Evolutionary conservation across 352 stramenopile genomes (phyloP), one percentile per base, ranked within the genome.

Genomic region (Pythium rishiriense): DNA sequence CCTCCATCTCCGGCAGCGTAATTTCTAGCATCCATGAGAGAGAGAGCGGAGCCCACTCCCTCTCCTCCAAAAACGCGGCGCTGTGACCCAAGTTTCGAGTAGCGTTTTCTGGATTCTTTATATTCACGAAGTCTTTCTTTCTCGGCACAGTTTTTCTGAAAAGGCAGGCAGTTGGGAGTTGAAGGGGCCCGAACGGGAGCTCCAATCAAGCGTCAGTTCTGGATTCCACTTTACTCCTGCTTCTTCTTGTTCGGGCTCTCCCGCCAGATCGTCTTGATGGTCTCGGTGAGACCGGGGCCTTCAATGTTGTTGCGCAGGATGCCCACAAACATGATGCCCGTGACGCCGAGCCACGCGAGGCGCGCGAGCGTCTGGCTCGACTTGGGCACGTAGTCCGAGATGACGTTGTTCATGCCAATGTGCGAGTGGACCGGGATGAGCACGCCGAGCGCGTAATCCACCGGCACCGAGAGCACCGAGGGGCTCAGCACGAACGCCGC

Each of bases 381-480:
- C 73, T 97, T 97, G 28, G 94, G 93, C 64, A 96, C 90, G 74
- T 98, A 98, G 78, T 98, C 94, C 35, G 89, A 96, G 50, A 93
- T 89, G 58, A 98, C 92, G 71, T 96, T 91, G 81, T 98, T 98
- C 77, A 98, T 88, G 51, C 94, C 93, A 51, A 98, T 96, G 81
- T 97, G 95, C 33, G 78, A 79, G 75, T 98, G 94, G 41, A 94
- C 75, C 3, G 92, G 83, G 68, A 98, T 81, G 46, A 94, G 76
- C 42, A 88, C 79, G 45, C 88, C 81, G 17, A 98, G 66, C 43
- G 82, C 75, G 48, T 90, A 69, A 70, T 96, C 88, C 47, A 96
- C 83, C 3, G 87, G 85, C 35, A 91, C 37, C 51, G 72, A 73
- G 24, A 94, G 62, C 26, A 75, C 51, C 66, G 86, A 94, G n/a